Evolutionary conservation across 768 basidiomycete species (phyloP), one percentile per base, ranked within the genome.

Genomic region (Lentinula detonsa): DNA sequence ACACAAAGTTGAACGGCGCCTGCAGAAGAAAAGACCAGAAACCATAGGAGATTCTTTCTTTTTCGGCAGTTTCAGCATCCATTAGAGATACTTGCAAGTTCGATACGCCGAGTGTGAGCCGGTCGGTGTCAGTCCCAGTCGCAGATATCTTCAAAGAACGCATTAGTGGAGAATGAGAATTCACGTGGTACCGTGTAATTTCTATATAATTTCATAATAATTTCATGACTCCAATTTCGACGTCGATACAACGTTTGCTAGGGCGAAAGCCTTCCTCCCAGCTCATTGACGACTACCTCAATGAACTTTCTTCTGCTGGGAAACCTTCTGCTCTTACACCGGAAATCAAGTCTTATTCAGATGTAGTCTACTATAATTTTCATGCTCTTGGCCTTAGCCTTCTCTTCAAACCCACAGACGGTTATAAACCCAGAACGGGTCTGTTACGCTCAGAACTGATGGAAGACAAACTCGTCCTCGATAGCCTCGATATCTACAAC

Each of bases 321-420:
- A 46, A 72, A 10, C 63, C 62, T n/a, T 43, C 70, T 15, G 57
- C 64, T 16, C 39, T 69, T 4, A 66, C 65, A n/a, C 86, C 91
- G 35, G 83, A 91, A 65, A 74, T 93, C 72, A 93, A 91, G 70
- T 77, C 85, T 0, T 95, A 92, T 71, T 70, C 91, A 33, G 93
- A 97, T 71, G 82, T 83, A 7, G 85, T 93, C 64, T 98, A 95
- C 77, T 83, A 91, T 76, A 95, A 92, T 71, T 95, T 93, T 75
- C 81, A 80, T 68, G 35, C 79, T 1, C 78, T 95, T 34, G 95
- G 95, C 10, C 67, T 96, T 67, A 95, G 93, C 64, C 74, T 97
- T 50, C 83, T 89, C 65, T 95, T 89, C 75, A 65, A 78, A 23
- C 92, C 93, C 5, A 73, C 73, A 55, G 75, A 81, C 18, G 86